Evolutionary conservation across 2,329 filamentous ascomycete genomes (phyloP).

Genomic region (Penicillium occitanis): DNA sequence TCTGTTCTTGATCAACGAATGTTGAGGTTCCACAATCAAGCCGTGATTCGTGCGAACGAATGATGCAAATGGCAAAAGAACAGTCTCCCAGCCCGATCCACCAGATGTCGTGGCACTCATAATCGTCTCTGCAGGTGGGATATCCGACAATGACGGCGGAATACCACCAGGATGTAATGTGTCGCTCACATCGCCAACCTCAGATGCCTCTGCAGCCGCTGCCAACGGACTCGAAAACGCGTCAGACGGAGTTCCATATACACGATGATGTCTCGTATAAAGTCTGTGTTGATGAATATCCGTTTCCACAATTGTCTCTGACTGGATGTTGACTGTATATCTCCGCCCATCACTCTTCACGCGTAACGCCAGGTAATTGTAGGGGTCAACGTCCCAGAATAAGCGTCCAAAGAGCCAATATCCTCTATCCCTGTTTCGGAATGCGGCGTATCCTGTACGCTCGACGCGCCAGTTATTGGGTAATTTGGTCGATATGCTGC

Average conservation of each 20-base stretch:
- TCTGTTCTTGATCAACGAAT: slow-evolving; percentile 81
- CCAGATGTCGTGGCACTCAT: slow-evolving; percentile 51
- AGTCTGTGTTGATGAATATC: slow-evolving; percentile 94
- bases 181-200: slow-evolving; percentile 28
- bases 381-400: slow-evolving; percentile 87
- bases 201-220: slow-evolving; percentile 23
- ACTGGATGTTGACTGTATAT: slow-evolving; percentile 95
- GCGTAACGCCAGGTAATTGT: slow-evolving; percentile 80
- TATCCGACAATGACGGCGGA: slow-evolving; percentile 40
- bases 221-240: slow-evolving; percentile 23
- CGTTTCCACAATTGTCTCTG: slow-evolving; percentile 88
- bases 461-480: slow-evolving; percentile 60
- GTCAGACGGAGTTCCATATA: slow-evolving; percentile 21
- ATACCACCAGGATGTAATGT: slow-evolving; percentile 31
- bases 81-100: slow-evolving; percentile 89
- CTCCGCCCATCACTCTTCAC: slow-evolving; percentile 87
- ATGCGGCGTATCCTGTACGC: slow-evolving; percentile 76
- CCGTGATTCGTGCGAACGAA: slow-evolving; percentile 96
- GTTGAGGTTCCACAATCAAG: slow-evolving; percentile 87
- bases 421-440: slow-evolving; percentile 74
- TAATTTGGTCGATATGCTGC: slow-evolving; percentile 81
- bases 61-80: slow-evolving; percentile 85
- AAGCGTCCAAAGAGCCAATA: slow-evolving; percentile 81
- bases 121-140: slow-evolving; percentile 38
- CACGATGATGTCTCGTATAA: slow-evolving; percentile 52